Evolutionary conservation across 2,329 filamentous ascomycete genomes (phyloP).

Genomic region (Diaporthe citriasiana): DNA sequence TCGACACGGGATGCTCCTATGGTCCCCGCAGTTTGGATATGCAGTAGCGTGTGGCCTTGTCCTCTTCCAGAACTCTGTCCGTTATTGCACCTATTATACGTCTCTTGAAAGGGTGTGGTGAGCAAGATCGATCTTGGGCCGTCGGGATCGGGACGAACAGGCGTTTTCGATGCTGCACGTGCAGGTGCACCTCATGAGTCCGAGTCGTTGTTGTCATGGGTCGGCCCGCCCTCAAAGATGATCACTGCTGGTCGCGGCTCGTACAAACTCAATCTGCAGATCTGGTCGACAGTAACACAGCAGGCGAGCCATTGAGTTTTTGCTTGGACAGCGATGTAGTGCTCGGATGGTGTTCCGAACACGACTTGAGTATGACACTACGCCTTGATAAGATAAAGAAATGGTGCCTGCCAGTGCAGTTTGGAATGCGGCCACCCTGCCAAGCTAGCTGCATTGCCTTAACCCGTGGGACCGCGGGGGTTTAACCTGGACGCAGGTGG

Average conservation of each 20-base stretch:
- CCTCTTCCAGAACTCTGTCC: not conserved
- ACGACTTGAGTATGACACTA: not conserved
- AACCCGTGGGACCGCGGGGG: too few species aligned
- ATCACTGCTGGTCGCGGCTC: not conserved
- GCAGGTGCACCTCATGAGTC: slow-evolving; percentile 5
- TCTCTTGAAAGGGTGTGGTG: not conserved
- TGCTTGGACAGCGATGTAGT: not conserved
- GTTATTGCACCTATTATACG: too few species aligned
- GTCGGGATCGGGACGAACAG: not conserved
- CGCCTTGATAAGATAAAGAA: not conserved
- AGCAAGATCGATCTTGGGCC: not conserved
- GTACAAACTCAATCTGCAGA: slow-evolving; percentile 18
- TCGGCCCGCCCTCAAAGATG: not conserved
- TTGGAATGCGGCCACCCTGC: not conserved
- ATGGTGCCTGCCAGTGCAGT: too few species aligned
- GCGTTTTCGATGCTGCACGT: not conserved
- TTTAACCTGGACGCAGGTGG: slow-evolving; percentile 14
- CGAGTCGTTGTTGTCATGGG: not conserved
- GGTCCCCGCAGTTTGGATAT: slow-evolving; percentile 2
- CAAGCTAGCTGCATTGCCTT: too few species aligned
- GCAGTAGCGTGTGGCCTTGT: not conserved
- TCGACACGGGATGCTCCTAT: not conserved
- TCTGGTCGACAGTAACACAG: not conserved
- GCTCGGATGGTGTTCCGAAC: slow-evolving; percentile 4
- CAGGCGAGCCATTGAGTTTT: slow-evolving; percentile 5